phyloP scores from a whole-genome alignment of 345 rosid genomes.

The Eucalyptus marginata region DNA sequence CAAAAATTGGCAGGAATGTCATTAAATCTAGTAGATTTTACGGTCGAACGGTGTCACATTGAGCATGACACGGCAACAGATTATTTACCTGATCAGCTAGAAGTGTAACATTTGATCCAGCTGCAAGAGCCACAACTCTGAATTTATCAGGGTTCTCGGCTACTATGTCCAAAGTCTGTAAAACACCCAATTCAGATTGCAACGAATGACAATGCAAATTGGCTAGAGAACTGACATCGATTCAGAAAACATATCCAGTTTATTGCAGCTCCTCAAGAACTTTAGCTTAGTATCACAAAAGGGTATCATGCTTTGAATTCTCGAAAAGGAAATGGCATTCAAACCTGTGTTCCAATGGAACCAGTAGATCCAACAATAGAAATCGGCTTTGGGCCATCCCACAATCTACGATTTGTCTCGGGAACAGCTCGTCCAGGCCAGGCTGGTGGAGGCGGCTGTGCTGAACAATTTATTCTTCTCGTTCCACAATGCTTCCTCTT shows the following conservation, averaged over 20 bases:
- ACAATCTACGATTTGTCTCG: conserved; percentile 46
- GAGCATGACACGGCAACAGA: not conserved
- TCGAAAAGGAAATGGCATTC: not conserved
- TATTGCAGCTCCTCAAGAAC: not conserved
- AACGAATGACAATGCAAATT: not conserved
- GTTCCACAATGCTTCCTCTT: conserved; percentile 40
- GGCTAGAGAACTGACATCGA: not conserved
- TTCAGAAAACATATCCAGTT: not conserved
- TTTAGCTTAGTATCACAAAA: not conserved
- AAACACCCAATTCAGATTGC: not conserved
- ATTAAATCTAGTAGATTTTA: not conserved
- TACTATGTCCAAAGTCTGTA: conserved; percentile 86
- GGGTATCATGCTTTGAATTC: not conserved
- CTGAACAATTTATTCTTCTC: conserved; percentile 53
- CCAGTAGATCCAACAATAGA: conserved; percentile 95
- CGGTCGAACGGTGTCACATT: not conserved
- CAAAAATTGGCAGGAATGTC: not conserved
- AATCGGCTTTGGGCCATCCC: conserved; percentile 93
- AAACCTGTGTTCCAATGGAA: conserved; percentile 97
- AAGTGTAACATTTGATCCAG: conserved; percentile 92
- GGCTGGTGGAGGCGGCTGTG: conserved; percentile 64
- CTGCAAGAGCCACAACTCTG: conserved; percentile 86
- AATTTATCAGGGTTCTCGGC: conserved; percentile 88
- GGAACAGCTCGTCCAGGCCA: conserved; percentile 93
- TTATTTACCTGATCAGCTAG: conserved; percentile 80